Evolutionary conservation across 129 eudicot genomes (phyloP), one percentile per base, ranked within the genome.

Genomic region (Artemisia tridentata): DNA sequence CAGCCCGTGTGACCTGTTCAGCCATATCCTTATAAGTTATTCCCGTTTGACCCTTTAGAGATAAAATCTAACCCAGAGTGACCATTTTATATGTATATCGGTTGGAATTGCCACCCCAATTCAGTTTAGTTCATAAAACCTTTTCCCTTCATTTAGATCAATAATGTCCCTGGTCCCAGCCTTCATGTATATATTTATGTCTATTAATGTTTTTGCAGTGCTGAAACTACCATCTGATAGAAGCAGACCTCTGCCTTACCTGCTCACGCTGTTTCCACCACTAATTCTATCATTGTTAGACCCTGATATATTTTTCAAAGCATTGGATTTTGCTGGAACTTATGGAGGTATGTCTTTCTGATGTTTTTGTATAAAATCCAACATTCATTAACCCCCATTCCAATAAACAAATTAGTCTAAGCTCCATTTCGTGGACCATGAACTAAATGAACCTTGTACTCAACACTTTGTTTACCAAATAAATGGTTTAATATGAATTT

Each of bases 291-390:
- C 99, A 17, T 69, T 84, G 84, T 74, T 90, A 53, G 93, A 95
- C 81, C 99, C 99, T 4, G 97, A 95, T 59, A 83, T 95, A 67
- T 95, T 95, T 83, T 95, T 95, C 87, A 90, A 90, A 79, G 96
- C 99, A 14, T 75, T 95, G 82, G 99, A 95, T 88, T 90, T 95
- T 78, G 99, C 97, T 65, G 99, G 99, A 80, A 95, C 99, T 13
- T 95, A 95, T 66, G 99, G 99, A 86, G 97, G 99, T 95, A 84
- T 52, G 48, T 56, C 27, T 43, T 21, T 56, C 21, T 29, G 21
- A 16, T 60, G 20, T 27, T 41, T 65, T 63, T 46, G 52, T 34
- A 34, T 34, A 8, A 34, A 34, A 34, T 57, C 46, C 47, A 46
- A 60, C 51, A 25, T 62, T 13, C 10, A 56, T 51, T 64, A 43